Evolutionary conservation across 176 grass and related monocot genomes (phyloP).

Genomic region (Bonia amplexicaulis): DNA sequence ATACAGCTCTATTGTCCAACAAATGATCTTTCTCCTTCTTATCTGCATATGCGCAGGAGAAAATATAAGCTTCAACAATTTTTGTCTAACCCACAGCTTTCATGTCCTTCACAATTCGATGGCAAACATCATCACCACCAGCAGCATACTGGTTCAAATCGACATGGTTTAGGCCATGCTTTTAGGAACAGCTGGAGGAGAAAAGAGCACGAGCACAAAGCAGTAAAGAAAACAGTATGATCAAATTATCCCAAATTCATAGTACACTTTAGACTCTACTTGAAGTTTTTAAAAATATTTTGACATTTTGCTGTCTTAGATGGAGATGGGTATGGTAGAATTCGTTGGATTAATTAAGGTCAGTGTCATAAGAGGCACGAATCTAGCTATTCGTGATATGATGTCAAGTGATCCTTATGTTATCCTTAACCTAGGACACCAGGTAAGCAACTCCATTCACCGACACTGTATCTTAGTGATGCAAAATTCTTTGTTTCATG

Average conservation of each 20-base stretch:
- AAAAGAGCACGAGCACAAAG: constrained; percentile 73
- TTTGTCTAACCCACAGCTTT: constrained; percentile 49
- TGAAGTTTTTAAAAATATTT: not conserved
- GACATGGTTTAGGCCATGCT: constrained; percentile 56
- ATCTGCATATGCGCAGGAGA: constrained; percentile 46
- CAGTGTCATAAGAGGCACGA: constrained; percentile 71
- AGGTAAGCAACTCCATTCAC: constrained; percentile 41
- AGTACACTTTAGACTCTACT: not conserved
- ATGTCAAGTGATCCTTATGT: constrained; percentile 96
- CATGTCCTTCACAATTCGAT: constrained; percentile 26
- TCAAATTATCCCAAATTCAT: not conserved
- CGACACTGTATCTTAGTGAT: not conserved
- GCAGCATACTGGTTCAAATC: constrained; percentile 44
- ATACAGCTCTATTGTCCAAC: not conserved
- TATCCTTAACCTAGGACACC: constrained; percentile 85
- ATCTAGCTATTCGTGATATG: constrained; percentile 83
- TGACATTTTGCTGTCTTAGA: constrained; percentile 25
- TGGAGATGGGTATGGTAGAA: constrained; percentile 92
- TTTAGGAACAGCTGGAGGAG: constrained; percentile 90
- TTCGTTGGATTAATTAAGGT: constrained; percentile 91
- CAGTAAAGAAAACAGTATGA: constrained; percentile 59
- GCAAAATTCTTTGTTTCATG: constrained; percentile 9
- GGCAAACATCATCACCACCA: constrained; percentile 44
- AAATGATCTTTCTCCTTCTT: constrained; percentile 20
- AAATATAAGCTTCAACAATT: constrained; percentile 89